Base-by-base conservation (phyloP, 2,329 filamentous ascomycete species). In the Exophiala viscosa region DNA sequence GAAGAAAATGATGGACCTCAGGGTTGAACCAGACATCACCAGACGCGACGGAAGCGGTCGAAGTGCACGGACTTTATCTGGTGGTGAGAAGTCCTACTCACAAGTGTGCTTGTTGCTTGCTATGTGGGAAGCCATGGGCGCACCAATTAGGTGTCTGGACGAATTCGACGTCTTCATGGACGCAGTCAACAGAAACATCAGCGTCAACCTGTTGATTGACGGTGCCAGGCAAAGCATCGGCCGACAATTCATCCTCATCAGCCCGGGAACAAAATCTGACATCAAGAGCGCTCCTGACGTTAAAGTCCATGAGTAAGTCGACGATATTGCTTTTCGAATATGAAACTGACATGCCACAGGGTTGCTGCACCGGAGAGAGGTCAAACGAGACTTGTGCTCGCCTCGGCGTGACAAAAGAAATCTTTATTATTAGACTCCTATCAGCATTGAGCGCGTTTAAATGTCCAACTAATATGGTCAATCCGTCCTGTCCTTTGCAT, bases 121-220 rank as follows among this genome's bases (percentile, higher is more conserved):
- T 2, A 86, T 99, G 14, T 99, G 93, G 93, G 93, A 99, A 67
- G 92, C 93, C 28, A 99, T 99, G 86, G 92, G 93, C 9, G 95
- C 90, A 14, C 92, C 91, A 0, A 86, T 99, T 55, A 84, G 93
- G 49, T 99, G 93, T 66, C 77, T 99, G 48, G 93, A 99, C 70
- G 93, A 99, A 71, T 99, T 97, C 66, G 93, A 99, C 68, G 93
- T 99, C 31, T 99, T 96, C 76, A 99, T 99, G 93, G 93, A 99
- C 71, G 90, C 87, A 62, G 89, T 97, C 54, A 99, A 99, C 70
- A 84, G 93, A 55, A 89, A 88, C 50, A 88, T 95, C 62, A 95
- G 89, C 67, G 96, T 95, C 63, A 87, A 88, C 58, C 90, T 99
- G 86, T 87, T 99, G 86, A 90, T 96, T 62, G 80, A 84, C 54